phyloP scores from a whole-genome alignment of 352 stramenopile species.

The Phytopythium vexans region DNA sequence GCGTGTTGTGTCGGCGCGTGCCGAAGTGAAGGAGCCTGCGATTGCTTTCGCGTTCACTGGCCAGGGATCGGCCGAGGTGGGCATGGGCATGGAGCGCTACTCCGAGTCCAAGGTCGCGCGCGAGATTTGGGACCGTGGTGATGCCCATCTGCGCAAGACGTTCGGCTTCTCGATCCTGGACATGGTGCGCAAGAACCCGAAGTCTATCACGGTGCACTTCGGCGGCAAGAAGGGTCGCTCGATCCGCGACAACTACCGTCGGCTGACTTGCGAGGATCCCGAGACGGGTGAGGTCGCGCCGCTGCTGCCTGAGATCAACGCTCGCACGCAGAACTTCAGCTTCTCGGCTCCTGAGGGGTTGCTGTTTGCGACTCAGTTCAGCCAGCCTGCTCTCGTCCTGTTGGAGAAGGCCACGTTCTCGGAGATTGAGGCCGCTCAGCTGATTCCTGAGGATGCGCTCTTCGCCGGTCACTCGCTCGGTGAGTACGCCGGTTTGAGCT shows the following conservation, averaged over 20 bases:
- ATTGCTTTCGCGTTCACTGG: slow-evolving; percentile 88
- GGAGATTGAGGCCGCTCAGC: slow-evolving; percentile 64
- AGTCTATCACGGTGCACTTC: slow-evolving; percentile 85
- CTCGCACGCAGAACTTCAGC: slow-evolving; percentile 78
- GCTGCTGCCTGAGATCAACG: slow-evolving; percentile 78
- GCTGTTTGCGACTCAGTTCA: slow-evolving; percentile 87
- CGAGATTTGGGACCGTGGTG: slow-evolving; percentile 79
- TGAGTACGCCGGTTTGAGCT: slow-evolving; percentile 82
- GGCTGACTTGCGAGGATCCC: slow-evolving; percentile 62
- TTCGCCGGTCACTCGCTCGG: slow-evolving; percentile 89
- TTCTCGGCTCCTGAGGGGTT: slow-evolving; percentile 75
- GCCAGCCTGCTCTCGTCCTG: slow-evolving; percentile 75
- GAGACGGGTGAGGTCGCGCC: slow-evolving; percentile 45
- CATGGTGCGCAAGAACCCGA: slow-evolving; percentile 85
- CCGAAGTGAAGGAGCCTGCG: slow-evolving; percentile 60
- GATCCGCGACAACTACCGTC: slow-evolving; percentile 88
- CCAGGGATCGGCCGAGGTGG: slow-evolving; percentile 75
- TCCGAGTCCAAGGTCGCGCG: slow-evolving; percentile 60
- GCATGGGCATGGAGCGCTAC: slow-evolving; percentile 90
- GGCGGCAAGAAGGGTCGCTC: slow-evolving; percentile 69
- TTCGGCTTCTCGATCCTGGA: slow-evolving; percentile 89
- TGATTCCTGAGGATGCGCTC: slow-evolving; percentile 70
- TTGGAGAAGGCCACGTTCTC: slow-evolving; percentile 85
- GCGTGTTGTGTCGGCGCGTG: slow-evolving; percentile 65
- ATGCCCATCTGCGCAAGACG: slow-evolving; percentile 59